These are phyloP conservation scores for Botrytis aclada DNA, from an alignment of 2,329 filamentous ascomycete species.

Conservation along the genomic window DNA sequence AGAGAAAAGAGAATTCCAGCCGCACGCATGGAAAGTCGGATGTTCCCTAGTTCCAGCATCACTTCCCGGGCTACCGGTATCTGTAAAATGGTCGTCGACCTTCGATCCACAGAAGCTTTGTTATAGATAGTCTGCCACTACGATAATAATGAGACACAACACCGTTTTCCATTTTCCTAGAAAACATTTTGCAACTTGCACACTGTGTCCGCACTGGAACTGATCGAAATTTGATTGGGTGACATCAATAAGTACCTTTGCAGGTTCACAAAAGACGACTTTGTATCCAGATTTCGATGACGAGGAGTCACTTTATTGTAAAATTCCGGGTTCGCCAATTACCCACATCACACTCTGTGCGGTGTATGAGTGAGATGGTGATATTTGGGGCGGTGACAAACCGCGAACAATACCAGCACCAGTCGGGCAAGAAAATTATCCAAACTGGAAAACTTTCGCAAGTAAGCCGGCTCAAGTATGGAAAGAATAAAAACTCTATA, in stretches of 20 bases:
- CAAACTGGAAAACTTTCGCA: neutral
- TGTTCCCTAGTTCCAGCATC: neutral
- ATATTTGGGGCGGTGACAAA: neutral
- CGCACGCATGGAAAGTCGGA: neutral
- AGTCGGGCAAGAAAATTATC: neutral
- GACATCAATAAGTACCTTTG: neutral
- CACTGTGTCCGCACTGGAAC: neutral
- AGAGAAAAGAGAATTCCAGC: neutral
- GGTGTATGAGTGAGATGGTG: neutral
- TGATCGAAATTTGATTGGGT: neutral
- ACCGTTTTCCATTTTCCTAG: neutral
- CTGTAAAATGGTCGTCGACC: neutral
- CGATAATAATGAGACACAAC: neutral
- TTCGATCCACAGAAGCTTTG: neutral
- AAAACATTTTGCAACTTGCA: neutral
- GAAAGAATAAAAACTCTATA: neutral
- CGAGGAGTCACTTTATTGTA: neutral
- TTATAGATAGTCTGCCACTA: neutral
- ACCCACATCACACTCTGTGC: neutral
- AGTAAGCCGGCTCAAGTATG: neutral
- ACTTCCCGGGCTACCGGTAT: neutral
- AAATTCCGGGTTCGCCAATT: neutral
- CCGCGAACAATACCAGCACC: neutral
- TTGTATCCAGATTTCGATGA: neutral
- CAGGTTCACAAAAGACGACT: neutral